Base-by-base conservation (phyloP, 75 land plant species). In the Adiantum capillusveneris region DNA sequence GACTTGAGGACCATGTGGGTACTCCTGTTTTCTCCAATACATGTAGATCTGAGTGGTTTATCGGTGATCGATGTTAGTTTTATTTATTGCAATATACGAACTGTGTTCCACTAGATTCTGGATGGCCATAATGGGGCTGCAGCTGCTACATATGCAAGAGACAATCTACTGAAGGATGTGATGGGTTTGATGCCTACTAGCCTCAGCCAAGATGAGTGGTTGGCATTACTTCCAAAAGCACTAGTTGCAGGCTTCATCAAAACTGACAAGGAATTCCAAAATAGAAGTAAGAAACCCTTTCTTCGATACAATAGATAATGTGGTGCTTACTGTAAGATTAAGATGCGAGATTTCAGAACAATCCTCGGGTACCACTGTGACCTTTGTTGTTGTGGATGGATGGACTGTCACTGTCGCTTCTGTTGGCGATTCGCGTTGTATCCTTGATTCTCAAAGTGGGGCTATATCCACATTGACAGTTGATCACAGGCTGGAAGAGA, bases 111-210 rank as follows among this genome's bases (percentile, higher is more conserved):
- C n/a, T 34, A 34, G 37, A 9, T 34, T 34, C 84, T 87, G 73
- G 97, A 87, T 73, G 97, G 93, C 26, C 93, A 91, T 70, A 91
- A 87, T 64, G 97, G 97, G 25, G 72, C 71, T 62, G 93, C 93
- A 18, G 97, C 97, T 25, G 97, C 97, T 14, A 81, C 84, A 39
- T 88, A 66, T 58, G 53, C 93, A 0, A 81, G 67, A 63, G 97
- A 91, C 18, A 69, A 84, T 57, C 72, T 91, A 34, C 60, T 91
- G 66, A 77, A 75, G 58, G 75, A 91, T 70, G 84, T 91, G 2
- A 60, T 91, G 76, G 68, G 81, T 67, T 85, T 88, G 2, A 75
- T 91, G 9, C 93, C 88, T 30, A 63, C 62, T 9, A 76, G 74
- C 39, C 85, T 87, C 42, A 59, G 79, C 20, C 58, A 83, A 42